These are phyloP conservation scores for Pestalotiopsis sp. DNA, from an alignment of 2,329 filamentous ascomycete genomes.

Conservation along the genomic window DNA sequence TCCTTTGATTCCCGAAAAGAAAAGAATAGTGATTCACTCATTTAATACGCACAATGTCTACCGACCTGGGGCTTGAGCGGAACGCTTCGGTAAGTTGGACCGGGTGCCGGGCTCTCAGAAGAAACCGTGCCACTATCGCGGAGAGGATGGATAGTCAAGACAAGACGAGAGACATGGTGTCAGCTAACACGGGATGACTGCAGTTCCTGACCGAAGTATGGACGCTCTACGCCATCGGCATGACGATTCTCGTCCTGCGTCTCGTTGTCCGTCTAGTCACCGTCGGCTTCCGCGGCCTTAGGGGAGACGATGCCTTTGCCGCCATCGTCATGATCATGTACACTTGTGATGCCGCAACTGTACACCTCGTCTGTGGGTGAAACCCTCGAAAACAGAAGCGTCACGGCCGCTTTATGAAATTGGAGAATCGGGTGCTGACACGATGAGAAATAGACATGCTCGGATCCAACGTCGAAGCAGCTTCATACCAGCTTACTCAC, in stretches of 20 bases:
- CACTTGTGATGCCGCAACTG: conserved; percentile 29
- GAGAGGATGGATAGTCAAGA: not conserved
- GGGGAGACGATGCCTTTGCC: conserved; percentile 34
- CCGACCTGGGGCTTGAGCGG: not conserved
- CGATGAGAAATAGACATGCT: conserved; percentile 22
- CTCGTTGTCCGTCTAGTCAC: conserved; percentile 35
- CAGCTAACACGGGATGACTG: not conserved
- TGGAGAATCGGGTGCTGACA: not conserved
- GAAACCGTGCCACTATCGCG: not conserved
- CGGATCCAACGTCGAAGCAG: conserved; percentile 32
- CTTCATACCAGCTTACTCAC: not conserved
- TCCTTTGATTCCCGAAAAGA: not conserved
- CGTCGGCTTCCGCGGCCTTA: conserved; percentile 34
- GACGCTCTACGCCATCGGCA: conserved; percentile 37
- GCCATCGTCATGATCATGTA: conserved; percentile 9
- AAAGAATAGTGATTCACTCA: not conserved
- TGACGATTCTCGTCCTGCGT: conserved; percentile 32
- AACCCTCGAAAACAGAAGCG: not conserved
- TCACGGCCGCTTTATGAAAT: not conserved
- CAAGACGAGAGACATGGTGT: not conserved
- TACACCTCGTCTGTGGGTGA: conserved; percentile 35
- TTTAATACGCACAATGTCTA: not conserved
- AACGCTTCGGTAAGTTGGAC: not conserved
- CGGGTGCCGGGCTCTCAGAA: not conserved
- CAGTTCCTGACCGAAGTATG: conserved; percentile 35